Evolutionary conservation across 805 yeast species (phyloP).

Genomic region (Kazachstania bromeliacearum): DNA sequence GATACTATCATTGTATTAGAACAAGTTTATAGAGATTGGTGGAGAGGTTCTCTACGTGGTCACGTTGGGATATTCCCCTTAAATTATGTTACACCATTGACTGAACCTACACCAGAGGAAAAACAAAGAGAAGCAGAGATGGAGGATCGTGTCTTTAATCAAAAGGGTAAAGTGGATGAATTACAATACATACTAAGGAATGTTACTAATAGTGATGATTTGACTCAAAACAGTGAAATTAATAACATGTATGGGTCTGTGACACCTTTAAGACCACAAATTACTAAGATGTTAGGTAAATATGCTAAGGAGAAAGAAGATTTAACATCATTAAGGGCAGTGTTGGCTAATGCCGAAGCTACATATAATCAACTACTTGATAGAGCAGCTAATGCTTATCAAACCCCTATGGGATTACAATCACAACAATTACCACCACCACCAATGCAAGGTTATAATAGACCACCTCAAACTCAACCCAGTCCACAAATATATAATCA

Average conservation of each 20-base stretch:
- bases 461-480: neutral
- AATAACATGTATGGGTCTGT: conserved; percentile 65
- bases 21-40: conserved; percentile 87
- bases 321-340: conserved; percentile 57
- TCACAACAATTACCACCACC: conserved; percentile 27
- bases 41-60: conserved; percentile 81
- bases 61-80: conserved; percentile 82
- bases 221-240: conserved; percentile 53
- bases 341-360: conserved; percentile 58
- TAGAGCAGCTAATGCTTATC: conserved; percentile 30
- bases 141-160: conserved; percentile 46
- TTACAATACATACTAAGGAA: conserved; percentile 33
- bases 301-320: conserved; percentile 74
- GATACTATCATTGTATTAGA: conserved; percentile 84
- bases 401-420: conserved; percentile 29
- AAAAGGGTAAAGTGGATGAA: conserved; percentile 55
- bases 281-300: conserved; percentile 68
- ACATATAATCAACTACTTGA: conserved; percentile 64
- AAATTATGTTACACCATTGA: conserved; percentile 77
- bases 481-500: neutral
- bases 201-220: conserved; percentile 25
- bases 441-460: conserved; percentile 1
- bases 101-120: conserved; percentile 56
- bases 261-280: conserved; percentile 60
- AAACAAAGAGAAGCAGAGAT: conserved; percentile 37